These are phyloP conservation scores for Allantophomopsis cytisporea DNA, from an alignment of 2,329 filamentous ascomycete genomes.

Conservation along the genomic window DNA sequence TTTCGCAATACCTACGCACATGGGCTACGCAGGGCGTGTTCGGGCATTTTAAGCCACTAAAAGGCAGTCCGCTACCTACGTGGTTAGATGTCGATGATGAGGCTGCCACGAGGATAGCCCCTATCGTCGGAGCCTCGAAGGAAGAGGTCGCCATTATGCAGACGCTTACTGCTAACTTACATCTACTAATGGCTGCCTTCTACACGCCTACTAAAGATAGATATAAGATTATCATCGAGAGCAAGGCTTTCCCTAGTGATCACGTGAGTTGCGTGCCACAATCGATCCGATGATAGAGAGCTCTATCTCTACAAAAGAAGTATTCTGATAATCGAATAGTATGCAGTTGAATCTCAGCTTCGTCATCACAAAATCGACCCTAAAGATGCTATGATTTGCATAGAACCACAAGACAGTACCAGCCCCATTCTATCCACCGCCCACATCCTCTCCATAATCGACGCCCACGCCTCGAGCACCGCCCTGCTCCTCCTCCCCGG, in stretches of 20 bases:
- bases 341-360: conserved; percentile 65
- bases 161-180: conserved; percentile 65
- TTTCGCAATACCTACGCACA: conserved; percentile 55
- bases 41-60: conserved; percentile 57
- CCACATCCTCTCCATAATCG: conserved; percentile 54
- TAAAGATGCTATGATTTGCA: conserved; percentile 51
- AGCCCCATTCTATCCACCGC: conserved; percentile 46
- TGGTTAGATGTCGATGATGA: conserved; percentile 63
- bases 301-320: not conserved
- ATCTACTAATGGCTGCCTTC: conserved; percentile 67
- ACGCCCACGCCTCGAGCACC: conserved; percentile 48
- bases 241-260: conserved; percentile 71
- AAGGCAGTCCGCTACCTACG: conserved; percentile 44
- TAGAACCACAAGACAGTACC: conserved; percentile 37
- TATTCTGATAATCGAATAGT: conserved; percentile 30
- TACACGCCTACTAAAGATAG: conserved; percentile 49
- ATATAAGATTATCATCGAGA: conserved; percentile 68
- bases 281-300: not conserved
- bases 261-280: conserved; percentile 37
- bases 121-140: conserved; percentile 54
- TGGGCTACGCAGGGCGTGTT: conserved; percentile 69
- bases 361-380: conserved; percentile 51
- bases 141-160: conserved; percentile 70
- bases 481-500: conserved; percentile 64
- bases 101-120: conserved; percentile 51